Percentiles rank a stretch among this genome's conserved stretches.
phyloP scores from a whole-genome alignment of 2,329 filamentous ascomycete species.

The Helicocarpus griseus region DNA sequence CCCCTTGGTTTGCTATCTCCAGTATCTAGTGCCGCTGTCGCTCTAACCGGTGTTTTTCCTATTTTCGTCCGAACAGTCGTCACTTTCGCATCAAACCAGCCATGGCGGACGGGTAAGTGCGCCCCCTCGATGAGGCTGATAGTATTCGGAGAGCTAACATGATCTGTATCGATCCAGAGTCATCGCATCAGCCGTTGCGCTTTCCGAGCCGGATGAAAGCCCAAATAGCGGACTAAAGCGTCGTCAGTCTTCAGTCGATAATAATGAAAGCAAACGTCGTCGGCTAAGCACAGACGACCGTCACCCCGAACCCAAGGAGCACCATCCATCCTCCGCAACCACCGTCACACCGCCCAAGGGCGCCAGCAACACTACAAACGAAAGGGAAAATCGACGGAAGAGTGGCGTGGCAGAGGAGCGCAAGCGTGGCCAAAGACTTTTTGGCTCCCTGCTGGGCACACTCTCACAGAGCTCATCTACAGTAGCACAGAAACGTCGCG shows the following conservation, averaged over 20 bases:
- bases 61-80: neutral
- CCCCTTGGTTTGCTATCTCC: neutral
- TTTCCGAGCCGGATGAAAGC: slow-evolving; percentile 36
- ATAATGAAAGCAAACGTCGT: slow-evolving; percentile 44
- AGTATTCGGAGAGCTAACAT: neutral
- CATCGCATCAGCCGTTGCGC: slow-evolving; percentile 45
- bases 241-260: slow-evolving; percentile 39
- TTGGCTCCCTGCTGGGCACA: slow-evolving; percentile 70
- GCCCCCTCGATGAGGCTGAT: too few species aligned
- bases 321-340: slow-evolving; percentile 16
- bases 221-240: slow-evolving; percentile 37
- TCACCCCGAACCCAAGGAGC: slow-evolving; percentile 8
- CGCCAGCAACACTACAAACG: slow-evolving; percentile 1
- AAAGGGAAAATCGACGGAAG: slow-evolving; percentile 11
- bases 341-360: neutral
- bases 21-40: neutral
- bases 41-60: neutral
- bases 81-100: neutral
- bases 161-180: slow-evolving; percentile 19
- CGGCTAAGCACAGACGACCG: slow-evolving; percentile 34
- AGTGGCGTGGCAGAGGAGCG: slow-evolving; percentile 56
- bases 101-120: slow-evolving; percentile 11
- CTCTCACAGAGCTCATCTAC: slow-evolving; percentile 61
- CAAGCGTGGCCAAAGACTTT: slow-evolving; percentile 74
- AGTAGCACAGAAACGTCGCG: slow-evolving; percentile 57